A percentile compares a stretch with the other conserved stretches of the same genome.
Evolutionary conservation across 371 early-diverging fungal genomes (phyloP).

Genomic region (Coemansia sp.): DNA sequence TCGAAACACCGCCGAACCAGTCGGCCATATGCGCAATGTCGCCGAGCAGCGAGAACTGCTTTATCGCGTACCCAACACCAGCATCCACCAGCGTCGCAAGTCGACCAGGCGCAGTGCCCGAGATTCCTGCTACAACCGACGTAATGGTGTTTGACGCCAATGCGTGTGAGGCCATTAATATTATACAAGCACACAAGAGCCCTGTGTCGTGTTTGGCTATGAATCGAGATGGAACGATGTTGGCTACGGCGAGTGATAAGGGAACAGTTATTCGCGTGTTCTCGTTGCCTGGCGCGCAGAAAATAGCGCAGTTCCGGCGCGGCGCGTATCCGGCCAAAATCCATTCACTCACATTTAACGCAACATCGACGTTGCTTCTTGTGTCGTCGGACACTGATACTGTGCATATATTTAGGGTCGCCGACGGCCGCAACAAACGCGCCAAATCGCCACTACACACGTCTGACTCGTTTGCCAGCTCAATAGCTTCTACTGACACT

Average conservation of each 20-base stretch:
- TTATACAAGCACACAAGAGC: conserved; percentile 92
- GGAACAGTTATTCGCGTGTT: conserved; percentile 97
- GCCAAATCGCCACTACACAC: neutral
- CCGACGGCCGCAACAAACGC: conserved; percentile 39
- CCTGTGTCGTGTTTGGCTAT: conserved; percentile 80
- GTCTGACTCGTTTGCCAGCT: conserved; percentile 45
- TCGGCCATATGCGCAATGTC: conserved; percentile 91
- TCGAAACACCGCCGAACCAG: conserved; percentile 91
- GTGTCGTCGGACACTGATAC: conserved; percentile 94
- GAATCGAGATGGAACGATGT: conserved; percentile 83
- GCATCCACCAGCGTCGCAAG: conserved; percentile 45
- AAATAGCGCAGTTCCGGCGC: conserved; percentile 92
- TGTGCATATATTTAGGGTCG: conserved; percentile 91
- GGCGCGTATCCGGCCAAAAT: conserved; percentile 91
- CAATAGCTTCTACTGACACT: conserved; percentile 15
- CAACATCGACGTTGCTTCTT: conserved; percentile 73
- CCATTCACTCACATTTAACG: conserved; percentile 86
- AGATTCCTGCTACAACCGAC: conserved; percentile 64
- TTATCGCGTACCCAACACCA: conserved; percentile 84
- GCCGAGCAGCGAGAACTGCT: conserved; percentile 91
- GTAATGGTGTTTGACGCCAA: conserved; percentile 87
- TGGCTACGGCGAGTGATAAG: conserved; percentile 96
- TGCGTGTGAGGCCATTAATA: conserved; percentile 78
- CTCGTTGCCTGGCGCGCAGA: conserved; percentile 79
- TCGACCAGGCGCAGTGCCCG: conserved; percentile 15